A percentile compares a stretch with the other conserved stretches of the same genome.
phyloP scores from a whole-genome alignment of 495 filamentous ascomycete species.

The Penicillium longicatenatum region DNA sequence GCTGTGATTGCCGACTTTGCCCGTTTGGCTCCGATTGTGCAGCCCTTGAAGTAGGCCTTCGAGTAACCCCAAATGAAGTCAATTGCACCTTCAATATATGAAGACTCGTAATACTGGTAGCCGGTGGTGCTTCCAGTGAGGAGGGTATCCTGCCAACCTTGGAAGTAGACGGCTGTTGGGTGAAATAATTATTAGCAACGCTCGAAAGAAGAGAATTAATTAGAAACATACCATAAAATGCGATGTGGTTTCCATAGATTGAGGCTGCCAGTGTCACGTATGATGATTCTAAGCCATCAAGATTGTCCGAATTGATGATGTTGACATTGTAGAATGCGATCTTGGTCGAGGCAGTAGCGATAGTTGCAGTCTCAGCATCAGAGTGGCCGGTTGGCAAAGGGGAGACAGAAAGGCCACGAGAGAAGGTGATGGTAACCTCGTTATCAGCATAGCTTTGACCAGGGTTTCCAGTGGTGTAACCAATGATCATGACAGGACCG shows the following conservation, averaged over 20 bases:
- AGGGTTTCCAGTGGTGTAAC: constrained; percentile 16
- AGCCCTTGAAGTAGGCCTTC: constrained; percentile 20
- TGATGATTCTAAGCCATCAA: constrained; percentile 12
- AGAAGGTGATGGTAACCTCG: constrained; percentile 19
- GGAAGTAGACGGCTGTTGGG: constrained; percentile 6
- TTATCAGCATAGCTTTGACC: constrained; percentile 18
- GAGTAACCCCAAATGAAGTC: constrained; percentile 21
- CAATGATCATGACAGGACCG: constrained; percentile 12
- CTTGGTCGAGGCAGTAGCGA: constrained; percentile 14
- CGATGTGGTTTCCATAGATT: constrained; percentile 8
- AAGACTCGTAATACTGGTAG: constrained; percentile 17
- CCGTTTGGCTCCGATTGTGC: constrained; percentile 17
- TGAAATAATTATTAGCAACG: background rate
- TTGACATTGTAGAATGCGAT: constrained; percentile 19
- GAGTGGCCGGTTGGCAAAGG: constrained; percentile 17
- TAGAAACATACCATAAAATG: constrained; percentile 10
- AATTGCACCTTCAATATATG: constrained; percentile 17
- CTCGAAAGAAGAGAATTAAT: background rate
- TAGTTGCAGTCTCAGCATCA: constrained; percentile 20
- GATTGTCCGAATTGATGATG: constrained; percentile 19
- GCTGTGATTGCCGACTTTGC: constrained; percentile 19
- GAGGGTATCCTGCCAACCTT: constrained; percentile 11
- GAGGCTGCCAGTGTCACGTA: constrained; percentile 15
- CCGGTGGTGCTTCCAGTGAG: constrained; percentile 7
- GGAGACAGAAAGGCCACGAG: constrained; percentile 17